Evolutionary conservation across 2,329 filamentous ascomycete genomes (phyloP), one percentile per base, ranked within the genome.

Genomic region (Exophiala viscosa): DNA sequence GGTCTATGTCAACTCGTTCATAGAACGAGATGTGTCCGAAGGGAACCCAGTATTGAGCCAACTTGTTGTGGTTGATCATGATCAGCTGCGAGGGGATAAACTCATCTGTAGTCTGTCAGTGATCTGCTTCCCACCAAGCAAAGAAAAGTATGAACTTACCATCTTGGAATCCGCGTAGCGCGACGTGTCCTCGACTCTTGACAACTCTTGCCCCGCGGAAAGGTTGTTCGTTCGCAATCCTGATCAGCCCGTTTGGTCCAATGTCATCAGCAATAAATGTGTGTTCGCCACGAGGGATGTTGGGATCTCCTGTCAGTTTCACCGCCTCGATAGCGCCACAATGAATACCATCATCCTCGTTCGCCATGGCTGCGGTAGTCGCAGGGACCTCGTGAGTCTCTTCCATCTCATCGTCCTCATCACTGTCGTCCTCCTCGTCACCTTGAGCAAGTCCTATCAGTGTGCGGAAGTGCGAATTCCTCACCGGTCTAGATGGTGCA

Each of bases 301-400:
- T 95, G 0, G 86, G 83, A 64, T 99, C 92, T 1, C 92, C 92
- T 0, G 92, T 97, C 32, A 99, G 73, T 67, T 97, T 97, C 65
- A 96, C 84, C 0, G 87, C 92, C 67, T 91, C 84, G 3, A 97
- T 69, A 1, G 83, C 77, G 3, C 90, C 89, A 10, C 75, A 47
- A 32, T 54, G 54, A n/a, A 58, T 47, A 4, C 40, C 51, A 10
- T 56, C 48, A 17, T 58, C 46, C 15, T 45, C 41, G 9, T 51
- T 32, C 11, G 32, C 15, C 2, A 23, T 42, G 40, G n/a, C 6
- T 11, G 18, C 14, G 6, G 40, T n/a, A 9, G 40, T 23, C 5
- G n/a, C 40, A 23, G 40, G 17, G 18, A n/a, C 20, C n/a, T 11
- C 11, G 20, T 23, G 6, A 13, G 34, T 9, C 11, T 36, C 34